Base-by-base conservation (phyloP, 768 basidiomycete species). In the Naematelia aurantialba region DNA sequence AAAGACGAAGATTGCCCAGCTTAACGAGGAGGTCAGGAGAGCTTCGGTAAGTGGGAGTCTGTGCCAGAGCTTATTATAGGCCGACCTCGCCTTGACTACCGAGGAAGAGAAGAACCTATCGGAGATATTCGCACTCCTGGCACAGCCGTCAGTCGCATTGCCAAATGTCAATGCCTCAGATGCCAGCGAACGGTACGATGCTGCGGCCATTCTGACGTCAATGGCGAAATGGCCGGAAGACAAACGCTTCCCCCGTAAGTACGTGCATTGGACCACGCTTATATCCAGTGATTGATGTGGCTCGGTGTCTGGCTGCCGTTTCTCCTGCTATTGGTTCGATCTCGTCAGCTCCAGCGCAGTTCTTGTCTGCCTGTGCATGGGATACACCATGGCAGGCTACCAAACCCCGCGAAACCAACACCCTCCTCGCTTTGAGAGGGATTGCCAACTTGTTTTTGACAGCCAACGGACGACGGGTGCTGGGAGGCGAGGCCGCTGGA, bases 361-460 rank as follows among this genome's bases (percentile, higher is more conserved):
- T 93, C 11, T 84, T 91, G 75, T 79, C 79, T 55, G 87, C 85
- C 13, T 83, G 86, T 2, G 86, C 87, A 51, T 89, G 87, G 86
- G 72, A 72, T 52, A 63, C 79, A 27, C 80, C 83, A 1, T 85
- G 85, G 82, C 68, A 79, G 26, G 73, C 76, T n/a, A 75, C 80
- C 2, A 96, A 91, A 77, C 75, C 84, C 5, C 81, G 86, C 57
- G 92, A 96, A 73, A 94, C 87, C 17, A 97, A 97, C 70, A 81
- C 86, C 1, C 80, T 94, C 60, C 81, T 99, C 24, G 80, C 88
- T 1, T 79, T 96, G 50, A 83, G 93, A 30, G 87, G 85, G 0
- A 67, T 96, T 31, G 85, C 89, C 25, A 99, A 99, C 75, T 78
- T 82, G 30, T 85, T 92, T 70, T 83, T 86, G 65, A 75, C 73